phyloP scores from a whole-genome alignment of 1,139 yeast species.

The Hansenula anomala region DNA sequence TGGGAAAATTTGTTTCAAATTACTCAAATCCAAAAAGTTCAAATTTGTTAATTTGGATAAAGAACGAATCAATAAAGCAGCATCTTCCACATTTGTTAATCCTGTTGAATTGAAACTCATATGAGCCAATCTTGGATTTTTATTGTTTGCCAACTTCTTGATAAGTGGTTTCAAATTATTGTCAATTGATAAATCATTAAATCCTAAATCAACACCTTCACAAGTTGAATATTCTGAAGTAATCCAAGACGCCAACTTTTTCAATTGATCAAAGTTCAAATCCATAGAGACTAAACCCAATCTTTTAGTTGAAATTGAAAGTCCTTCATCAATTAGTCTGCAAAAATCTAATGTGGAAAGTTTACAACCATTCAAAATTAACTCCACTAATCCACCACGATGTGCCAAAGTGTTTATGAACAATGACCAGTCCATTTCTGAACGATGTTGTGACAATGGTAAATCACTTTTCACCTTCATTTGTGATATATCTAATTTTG shows the following conservation, averaged over 20 bases:
- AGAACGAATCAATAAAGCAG: slow-evolving; percentile 45
- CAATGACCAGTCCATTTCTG: slow-evolving; percentile 73
- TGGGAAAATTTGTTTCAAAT: slow-evolving; percentile 71
- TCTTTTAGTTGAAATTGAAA: slow-evolving; percentile 53
- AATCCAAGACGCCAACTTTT: slow-evolving; percentile 59
- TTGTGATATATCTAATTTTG: slow-evolving; percentile 76
- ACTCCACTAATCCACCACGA: slow-evolving; percentile 77
- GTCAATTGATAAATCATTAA: slow-evolving; percentile 56
- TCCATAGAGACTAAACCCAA: slow-evolving; percentile 77
- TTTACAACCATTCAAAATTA: slow-evolving; percentile 77
- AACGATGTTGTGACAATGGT: slow-evolving; percentile 48
- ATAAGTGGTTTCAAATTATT: slow-evolving; percentile 43
- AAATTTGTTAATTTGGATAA: slow-evolving; percentile 51
- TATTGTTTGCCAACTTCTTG: slow-evolving; percentile 22
- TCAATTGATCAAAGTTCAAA: slow-evolving; percentile 51
- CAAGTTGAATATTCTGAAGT: slow-evolving; percentile 47
- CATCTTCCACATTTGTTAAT: slow-evolving; percentile 48
- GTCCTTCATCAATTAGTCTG: slow-evolving; percentile 47
- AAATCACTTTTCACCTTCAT: slow-evolving; percentile 56
- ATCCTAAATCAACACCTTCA: slow-evolving; percentile 82
- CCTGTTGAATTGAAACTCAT: slow-evolving; percentile 71
- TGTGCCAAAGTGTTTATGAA: slow-evolving; percentile 52
- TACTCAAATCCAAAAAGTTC: slow-evolving; percentile 72
- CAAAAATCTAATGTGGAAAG: slow-evolving; percentile 44
- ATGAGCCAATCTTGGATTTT: slow-evolving; percentile 33